phyloP scores from a whole-genome alignment of 768 basidiomycete genomes.

The Tulasnella sp. region DNA sequence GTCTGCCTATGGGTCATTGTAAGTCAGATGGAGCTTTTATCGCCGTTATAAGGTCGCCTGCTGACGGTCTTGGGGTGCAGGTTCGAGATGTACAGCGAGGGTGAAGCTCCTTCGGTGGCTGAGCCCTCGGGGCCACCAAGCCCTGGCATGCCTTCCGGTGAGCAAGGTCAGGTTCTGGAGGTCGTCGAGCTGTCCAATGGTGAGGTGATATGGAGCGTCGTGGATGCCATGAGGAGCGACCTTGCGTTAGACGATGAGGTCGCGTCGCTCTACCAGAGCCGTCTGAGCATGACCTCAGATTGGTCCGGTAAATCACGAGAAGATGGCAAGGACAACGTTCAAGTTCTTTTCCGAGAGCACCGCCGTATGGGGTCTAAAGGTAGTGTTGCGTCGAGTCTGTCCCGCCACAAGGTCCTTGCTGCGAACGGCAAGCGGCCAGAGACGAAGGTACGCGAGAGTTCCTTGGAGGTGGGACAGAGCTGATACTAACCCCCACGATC shows the following conservation, averaged over 20 bases:
- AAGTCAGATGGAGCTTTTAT: slow-evolving; percentile 32
- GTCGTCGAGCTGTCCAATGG: slow-evolving; percentile 78
- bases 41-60: neutral
- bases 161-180: slow-evolving; percentile 51
- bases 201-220: slow-evolving; percentile 75
- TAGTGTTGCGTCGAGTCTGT: slow-evolving; percentile 27
- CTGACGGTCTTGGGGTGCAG: slow-evolving; percentile 27
- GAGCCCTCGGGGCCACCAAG: slow-evolving; percentile 29
- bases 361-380: slow-evolving; percentile 51
- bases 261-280: slow-evolving; percentile 45
- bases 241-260: slow-evolving; percentile 39
- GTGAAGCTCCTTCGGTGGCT: slow-evolving; percentile 17
- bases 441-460: slow-evolving; percentile 50
- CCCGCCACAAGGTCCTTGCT: neutral
- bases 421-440: slow-evolving; percentile 44
- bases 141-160: slow-evolving; percentile 23
- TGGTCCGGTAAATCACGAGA: slow-evolving; percentile 27
- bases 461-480: neutral
- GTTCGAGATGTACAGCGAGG: slow-evolving; percentile 17
- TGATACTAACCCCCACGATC: neutral
- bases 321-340: slow-evolving; percentile 35
- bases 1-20: slow-evolving; percentile 65
- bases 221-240: slow-evolving; percentile 69
- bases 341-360: slow-evolving; percentile 70
- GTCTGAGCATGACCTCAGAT: slow-evolving; percentile 63